phyloP scores from a whole-genome alignment of 1,284 basidiomycete genomes.

The Wolfiporia cocos region DNA sequence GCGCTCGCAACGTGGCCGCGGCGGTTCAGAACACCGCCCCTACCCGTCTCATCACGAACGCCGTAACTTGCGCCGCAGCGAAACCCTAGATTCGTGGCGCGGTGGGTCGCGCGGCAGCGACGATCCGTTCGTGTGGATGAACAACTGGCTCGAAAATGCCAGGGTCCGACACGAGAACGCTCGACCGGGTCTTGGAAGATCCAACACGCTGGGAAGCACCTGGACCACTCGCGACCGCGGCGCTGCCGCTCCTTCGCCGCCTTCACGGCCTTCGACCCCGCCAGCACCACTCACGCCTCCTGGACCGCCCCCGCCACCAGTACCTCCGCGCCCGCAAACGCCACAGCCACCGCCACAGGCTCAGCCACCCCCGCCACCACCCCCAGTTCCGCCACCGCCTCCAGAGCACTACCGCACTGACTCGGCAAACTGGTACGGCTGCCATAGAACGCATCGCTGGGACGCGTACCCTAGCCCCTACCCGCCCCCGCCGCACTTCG shows the following conservation, averaged over 20 bases:
- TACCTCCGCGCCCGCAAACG: conserved; percentile 10
- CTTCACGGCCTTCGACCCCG: background rate
- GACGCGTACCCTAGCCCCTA: background rate
- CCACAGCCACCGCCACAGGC: background rate
- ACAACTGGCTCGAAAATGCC: too few species aligned
- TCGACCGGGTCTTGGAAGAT: too few species aligned
- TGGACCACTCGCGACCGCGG: too few species aligned
- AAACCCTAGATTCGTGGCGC: too few species aligned
- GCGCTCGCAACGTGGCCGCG: background rate
- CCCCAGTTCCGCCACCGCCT: conserved; percentile 11
- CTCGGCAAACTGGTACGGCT: background rate
- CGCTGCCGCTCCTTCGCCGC: background rate
- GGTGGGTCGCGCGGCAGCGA: too few species aligned
- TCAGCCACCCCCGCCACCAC: conserved; percentile 1
- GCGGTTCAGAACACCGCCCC: background rate
- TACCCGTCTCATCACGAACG: background rate
- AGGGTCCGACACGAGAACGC: too few species aligned
- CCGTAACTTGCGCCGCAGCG: too few species aligned
- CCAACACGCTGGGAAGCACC: too few species aligned
- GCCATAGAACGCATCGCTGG: background rate
- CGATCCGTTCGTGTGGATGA: too few species aligned
- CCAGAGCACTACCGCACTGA: background rate
- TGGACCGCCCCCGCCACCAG: conserved; percentile 1
- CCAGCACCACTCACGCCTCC: background rate
- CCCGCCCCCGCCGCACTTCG: too few species aligned